A percentile compares a stretch with the other conserved stretches of the same genome.
Evolutionary conservation across 2,329 filamentous ascomycete genomes (phyloP).

Genomic region (Trichoderma brevicompactum): DNA sequence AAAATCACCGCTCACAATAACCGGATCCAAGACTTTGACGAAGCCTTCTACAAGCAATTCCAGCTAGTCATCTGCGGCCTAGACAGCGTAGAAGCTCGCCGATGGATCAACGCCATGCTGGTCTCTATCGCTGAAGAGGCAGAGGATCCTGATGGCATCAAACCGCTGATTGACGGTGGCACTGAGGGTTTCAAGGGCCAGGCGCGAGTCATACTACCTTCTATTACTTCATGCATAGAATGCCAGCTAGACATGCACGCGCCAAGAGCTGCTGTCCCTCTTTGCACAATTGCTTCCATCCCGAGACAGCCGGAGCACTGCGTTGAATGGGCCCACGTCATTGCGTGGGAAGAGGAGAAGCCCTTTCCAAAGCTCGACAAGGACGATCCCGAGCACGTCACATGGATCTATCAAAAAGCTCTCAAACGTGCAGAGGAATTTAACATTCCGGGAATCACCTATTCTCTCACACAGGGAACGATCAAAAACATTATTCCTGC

Average conservation of each 20-base stretch:
- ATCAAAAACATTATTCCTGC: conserved; percentile 99
- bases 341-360: conserved; percentile 89
- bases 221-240: conserved; percentile 94
- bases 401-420: conserved; percentile 92
- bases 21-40: conserved; percentile 95
- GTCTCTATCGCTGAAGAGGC: conserved; percentile 82
- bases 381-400: conserved; percentile 94
- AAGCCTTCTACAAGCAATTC: conserved; percentile 97
- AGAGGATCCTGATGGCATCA: conserved; percentile 80
- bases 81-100: conserved; percentile 94
- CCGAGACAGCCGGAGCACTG: conserved; percentile 97
- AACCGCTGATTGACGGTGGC: conserved; percentile 93
- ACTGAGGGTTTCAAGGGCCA: conserved; percentile 99
- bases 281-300: conserved; percentile 95
- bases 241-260: conserved; percentile 99
- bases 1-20: conserved; percentile 93
- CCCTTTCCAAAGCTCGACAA: conserved; percentile 87
- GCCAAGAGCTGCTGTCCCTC: conserved; percentile 91
- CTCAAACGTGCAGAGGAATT: conserved; percentile 82
- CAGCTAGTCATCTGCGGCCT: conserved; percentile 91
- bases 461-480: conserved; percentile 93
- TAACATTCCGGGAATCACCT: conserved; percentile 89
- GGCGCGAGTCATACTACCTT: conserved; percentile 87
- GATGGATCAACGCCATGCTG: conserved; percentile 96
- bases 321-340: conserved; percentile 98